Base-by-base conservation (phyloP, 164 flowering plant genomes). In the Macadamia tetraphylla region DNA sequence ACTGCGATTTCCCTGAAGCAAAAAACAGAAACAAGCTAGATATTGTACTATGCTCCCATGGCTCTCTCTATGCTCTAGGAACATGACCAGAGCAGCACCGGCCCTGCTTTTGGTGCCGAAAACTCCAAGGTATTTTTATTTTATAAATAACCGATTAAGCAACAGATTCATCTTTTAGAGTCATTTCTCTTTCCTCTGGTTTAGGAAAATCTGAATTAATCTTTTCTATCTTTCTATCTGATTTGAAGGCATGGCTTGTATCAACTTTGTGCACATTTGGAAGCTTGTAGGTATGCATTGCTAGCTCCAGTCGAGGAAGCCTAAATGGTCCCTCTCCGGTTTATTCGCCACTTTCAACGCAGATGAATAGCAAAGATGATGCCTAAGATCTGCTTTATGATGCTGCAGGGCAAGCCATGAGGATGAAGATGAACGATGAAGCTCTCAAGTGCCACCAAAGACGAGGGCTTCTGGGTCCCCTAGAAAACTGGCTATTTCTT, bases 391-490 rank as follows among this genome's bases (percentile, higher is more conserved):
- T 89, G 61, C 82, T 88, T 0, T 77, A 72, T 44, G 90, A 85
- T 1, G 93, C 89, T 1, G 92, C 89, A 0, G 93, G 82, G 3
- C 91, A 89, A 55, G 84, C 87, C 0, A 87, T 80, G 6, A 81
- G 85, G 78, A 73, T 83, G 80, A 78, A 81, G 57, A 63, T 75
- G 70, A 75, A 64, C 35, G 80, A 80, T 11, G 88, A 83, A 65
- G 62, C 43, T 1, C 58, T 29, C 6, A 67, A 62, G 6, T 59
- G 32, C 58, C 23, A 51, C 52, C 70, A 63, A 0, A 52, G 77
- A 11, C 35, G 75, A 56, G 84, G 84, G 0, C 78, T 78, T 1
- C 61, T 81, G 13, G 78, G 71, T 51, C 81, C 79, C 80, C 76
- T 1, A 43, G 66, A 9, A 80, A 79, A 15, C 23, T 23, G 23